Conservation (phyloP, 768 basidiomycete genomes). For the Pleurotus pulmonarius region DNA sequence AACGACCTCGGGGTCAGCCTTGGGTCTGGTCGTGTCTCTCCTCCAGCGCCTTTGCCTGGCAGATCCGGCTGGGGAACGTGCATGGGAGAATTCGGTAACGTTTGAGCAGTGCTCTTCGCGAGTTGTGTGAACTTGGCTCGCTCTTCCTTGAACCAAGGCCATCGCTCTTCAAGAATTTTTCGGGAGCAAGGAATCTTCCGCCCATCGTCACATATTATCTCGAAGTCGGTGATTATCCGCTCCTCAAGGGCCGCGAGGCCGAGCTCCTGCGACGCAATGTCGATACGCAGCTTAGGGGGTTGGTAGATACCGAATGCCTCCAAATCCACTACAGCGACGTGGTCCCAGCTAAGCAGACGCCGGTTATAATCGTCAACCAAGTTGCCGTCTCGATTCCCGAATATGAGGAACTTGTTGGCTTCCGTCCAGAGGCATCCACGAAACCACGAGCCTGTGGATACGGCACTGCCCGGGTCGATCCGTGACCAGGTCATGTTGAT, state of each 20-base stretch:
- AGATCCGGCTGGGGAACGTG: constrained; percentile 62
- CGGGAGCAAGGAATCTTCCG: constrained; percentile 79
- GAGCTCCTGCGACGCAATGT: constrained; percentile 75
- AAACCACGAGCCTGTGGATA: constrained; percentile 92
- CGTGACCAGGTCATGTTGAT: constrained; percentile 80
- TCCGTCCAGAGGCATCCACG: constrained; percentile 85
- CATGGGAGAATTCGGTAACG: constrained; percentile 57
- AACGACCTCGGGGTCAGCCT: constrained; percentile 77
- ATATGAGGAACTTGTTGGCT: constrained; percentile 82
- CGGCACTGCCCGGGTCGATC: constrained; percentile 83
- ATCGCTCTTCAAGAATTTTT: constrained; percentile 81
- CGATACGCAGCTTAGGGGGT: constrained; percentile 65
- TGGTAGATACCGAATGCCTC: constrained; percentile 97
- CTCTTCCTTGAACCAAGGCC: constrained; percentile 92
- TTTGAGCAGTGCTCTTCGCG: constrained; percentile 53
- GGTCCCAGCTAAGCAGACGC: constrained; percentile 86
- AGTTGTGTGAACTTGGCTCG: constrained; percentile 53
- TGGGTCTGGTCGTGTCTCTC: constrained; percentile 65
- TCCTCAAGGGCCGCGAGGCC: constrained; percentile 85
- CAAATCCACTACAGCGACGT: constrained; percentile 85
- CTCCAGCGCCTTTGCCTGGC: constrained; percentile 43
- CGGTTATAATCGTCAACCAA: constrained; percentile 92
- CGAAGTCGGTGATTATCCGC: constrained; percentile 81
- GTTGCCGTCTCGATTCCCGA: constrained; percentile 86
- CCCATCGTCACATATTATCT: constrained; percentile 89